Base-by-base conservation (phyloP, 306 rosid species). In the Cucumis cinereus region DNA sequence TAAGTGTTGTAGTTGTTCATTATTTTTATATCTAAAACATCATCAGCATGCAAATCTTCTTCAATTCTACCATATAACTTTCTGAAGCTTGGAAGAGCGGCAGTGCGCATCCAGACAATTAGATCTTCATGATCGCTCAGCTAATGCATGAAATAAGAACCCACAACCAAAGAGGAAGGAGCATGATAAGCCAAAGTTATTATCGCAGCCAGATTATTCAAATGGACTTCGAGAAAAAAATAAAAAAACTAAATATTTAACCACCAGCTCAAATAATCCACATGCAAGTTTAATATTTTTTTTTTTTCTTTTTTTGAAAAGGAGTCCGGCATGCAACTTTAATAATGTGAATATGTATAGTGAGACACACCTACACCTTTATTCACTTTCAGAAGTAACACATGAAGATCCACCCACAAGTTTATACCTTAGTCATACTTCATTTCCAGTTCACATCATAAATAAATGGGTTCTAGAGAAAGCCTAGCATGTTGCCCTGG, bases 81-180 rank as follows among this genome's bases (percentile, higher is more conserved):
- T 62, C 97, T 80, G 87, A 94, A 94, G 85, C 85, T 87, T 67
- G 98, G 97, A 28, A 94, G 98, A 13, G 98, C 98, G 77, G 98
- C 97, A 40, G 97, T 91, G 54, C 98, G 91, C 97, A 94, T 94
- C 98, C 98, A 91, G 63, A 94, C 97, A 28, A 94, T 83, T 77
- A 94, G 94, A 86, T 94, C 98, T 87, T 94, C 98, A 84, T 94
- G 98, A 80, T 94, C 90, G 72, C 96, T 86, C 20, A 94, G 90
- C 98, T 91, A 83, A 78, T 68, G 73, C 63, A 81, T 61, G 38
- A 35, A 64, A 77, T 13, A 81, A 70, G 43, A 80, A n/a, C 73
- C 80, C 19, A 22, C 76, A 76, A 52, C 62, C 77, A 76, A 75
- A 62, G 50, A 79, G 59, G 63, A 81, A 74, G 71, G 17, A 71